Percentiles rank a stretch among this genome's conserved stretches.
These are phyloP conservation scores for Solanum lignicaule DNA, from an alignment of 257 asterid species.

Conservation along the genomic window DNA sequence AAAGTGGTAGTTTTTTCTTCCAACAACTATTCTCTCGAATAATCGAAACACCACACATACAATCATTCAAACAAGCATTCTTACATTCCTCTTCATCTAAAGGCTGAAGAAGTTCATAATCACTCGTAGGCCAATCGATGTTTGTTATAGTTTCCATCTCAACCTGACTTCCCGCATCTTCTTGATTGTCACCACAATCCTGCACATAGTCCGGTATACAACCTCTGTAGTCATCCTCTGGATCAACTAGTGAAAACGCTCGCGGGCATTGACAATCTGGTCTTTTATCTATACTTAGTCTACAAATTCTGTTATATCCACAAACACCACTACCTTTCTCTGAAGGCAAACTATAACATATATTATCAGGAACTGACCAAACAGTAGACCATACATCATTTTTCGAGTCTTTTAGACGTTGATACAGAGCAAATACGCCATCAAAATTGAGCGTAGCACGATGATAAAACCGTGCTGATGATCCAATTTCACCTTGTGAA, in stretches of 20 bases:
- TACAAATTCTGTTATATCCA: slow-evolving; percentile 38
- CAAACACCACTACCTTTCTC: slow-evolving; percentile 35
- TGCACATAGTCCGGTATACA: slow-evolving; percentile 27
- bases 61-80: slow-evolving; percentile 21
- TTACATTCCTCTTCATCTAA: slow-evolving; percentile 7
- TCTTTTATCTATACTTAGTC: slow-evolving; percentile 2
- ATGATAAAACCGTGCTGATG: slow-evolving; percentile 4
- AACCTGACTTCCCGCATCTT: neutral
- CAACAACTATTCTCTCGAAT: slow-evolving; percentile 11
- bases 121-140: slow-evolving; percentile 28
- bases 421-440: slow-evolving; percentile 32
- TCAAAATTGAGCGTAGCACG: slow-evolving; percentile 24
- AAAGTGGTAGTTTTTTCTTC: slow-evolving; percentile 36
- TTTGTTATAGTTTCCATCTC: slow-evolving; percentile 2
- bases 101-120: slow-evolving; percentile 15
- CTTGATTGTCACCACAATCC: slow-evolving; percentile 6
- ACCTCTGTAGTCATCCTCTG: slow-evolving; percentile 5
- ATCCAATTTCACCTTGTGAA: neutral
- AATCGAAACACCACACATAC: slow-evolving; percentile 31
- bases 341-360: neutral
- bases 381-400: slow-evolving; percentile 9
- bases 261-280: slow-evolving; percentile 27
- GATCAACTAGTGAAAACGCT: slow-evolving; percentile 19
- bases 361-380: slow-evolving; percentile 18
- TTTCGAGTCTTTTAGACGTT: slow-evolving; percentile 9